phyloP scores from a whole-genome alignment of 208 protist species.

The Trichomonas vaginalis region DNA sequence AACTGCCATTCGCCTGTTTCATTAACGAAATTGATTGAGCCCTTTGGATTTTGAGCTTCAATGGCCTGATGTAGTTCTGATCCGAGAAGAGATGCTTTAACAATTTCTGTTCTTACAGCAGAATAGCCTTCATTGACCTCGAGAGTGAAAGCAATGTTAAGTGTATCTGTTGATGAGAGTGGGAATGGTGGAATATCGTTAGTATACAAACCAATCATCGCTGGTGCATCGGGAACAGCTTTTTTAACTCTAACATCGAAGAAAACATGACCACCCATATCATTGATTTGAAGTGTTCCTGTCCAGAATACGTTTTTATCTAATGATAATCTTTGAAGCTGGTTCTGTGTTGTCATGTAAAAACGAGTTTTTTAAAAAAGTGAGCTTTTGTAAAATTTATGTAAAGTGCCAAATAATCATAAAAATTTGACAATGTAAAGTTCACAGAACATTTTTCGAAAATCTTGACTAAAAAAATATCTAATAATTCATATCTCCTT shows the following conservation, averaged over 20 bases:
- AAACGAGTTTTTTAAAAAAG: neutral
- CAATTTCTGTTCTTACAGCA: neutral
- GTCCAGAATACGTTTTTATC: conserved; percentile 1
- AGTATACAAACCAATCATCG: neutral
- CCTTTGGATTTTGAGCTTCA: neutral
- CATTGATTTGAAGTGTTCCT: neutral
- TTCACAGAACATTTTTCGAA: no score
- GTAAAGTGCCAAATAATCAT: neutral
- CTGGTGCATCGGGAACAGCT: neutral
- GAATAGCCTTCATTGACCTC: neutral
- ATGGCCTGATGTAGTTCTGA: neutral
- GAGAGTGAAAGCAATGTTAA: neutral
- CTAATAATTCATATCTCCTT: no score
- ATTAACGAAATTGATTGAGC: neutral
- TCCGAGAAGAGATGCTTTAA: neutral
- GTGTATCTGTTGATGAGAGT: neutral
- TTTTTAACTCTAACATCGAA: conserved; percentile 8
- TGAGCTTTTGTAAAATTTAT: neutral
- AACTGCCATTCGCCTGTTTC: neutral
- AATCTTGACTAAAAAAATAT: no score
- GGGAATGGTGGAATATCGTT: neutral
- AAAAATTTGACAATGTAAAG: no score
- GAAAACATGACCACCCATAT: neutral
- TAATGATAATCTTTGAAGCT: neutral
- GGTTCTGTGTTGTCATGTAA: neutral